Evolutionary conservation across 179 eudicot genomes (phyloP), one percentile per base, ranked within the genome.

Genomic region (Spinacia oleracea): DNA sequence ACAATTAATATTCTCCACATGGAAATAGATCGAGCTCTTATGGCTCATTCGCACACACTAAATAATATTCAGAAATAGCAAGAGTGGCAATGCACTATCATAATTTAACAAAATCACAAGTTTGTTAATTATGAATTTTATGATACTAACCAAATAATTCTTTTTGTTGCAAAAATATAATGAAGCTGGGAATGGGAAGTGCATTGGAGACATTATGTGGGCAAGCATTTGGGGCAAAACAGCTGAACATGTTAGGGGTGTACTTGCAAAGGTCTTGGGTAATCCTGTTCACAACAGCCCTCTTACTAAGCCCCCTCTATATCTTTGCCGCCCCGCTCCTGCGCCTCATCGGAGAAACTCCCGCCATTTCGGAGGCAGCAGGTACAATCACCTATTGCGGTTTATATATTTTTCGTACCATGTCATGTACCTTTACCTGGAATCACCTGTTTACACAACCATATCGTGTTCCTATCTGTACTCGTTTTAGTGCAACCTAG

Each of bases 131-230:
- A 20, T 51, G 0, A 51, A 12, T 12, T 12, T 12, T 1, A 45
- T 45, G 50, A 45, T 45, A 45, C 50, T 51, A 51, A 51, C 56
- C 5, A 51, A 51, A 18, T 9, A 2, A 70, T 2, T 43, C 43
- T 70, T 43, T 70, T 70, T 15, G 8, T 9, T 21, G 20, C 12
- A 72, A 27, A 9, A 59, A 5, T 10, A 18, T 5, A 34, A 12
- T 29, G 51, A 40, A 91, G 96, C 23, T 82, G 27, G 91, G 96
- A 10, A 84, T 92, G 92, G 89, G 90, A 16, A 90, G 97, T 67
- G 97, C 94, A 2, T 65, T 92, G 20, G 94, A 92, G 81, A 92
- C 94, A 3, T 84, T 90, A 11, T 90, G 97, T 23, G 97, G 97
- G 53, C 94, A 92, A 79, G 97, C 97, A 10, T 92, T 50, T 35